Evolutionary conservation across 148 eudicot species (phyloP).

Genomic region (Rheum nobile): DNA sequence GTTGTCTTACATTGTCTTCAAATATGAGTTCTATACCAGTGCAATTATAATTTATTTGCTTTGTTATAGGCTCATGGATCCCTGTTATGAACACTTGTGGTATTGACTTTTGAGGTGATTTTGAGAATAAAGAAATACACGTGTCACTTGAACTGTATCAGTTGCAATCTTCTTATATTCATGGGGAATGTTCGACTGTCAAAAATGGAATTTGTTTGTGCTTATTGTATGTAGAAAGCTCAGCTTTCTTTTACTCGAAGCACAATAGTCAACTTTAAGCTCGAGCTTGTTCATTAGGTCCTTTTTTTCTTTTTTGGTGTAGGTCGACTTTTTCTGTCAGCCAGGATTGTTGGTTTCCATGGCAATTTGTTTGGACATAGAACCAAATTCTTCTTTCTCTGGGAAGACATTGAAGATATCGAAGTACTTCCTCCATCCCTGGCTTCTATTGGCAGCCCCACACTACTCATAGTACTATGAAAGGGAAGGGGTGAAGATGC

Average conservation of each 20-base stretch:
- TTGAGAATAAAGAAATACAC: background rate
- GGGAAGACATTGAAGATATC: conserved; percentile 86
- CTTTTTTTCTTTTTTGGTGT: conserved; percentile 27
- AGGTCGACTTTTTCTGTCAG: conserved; percentile 82
- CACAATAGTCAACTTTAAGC: too few species aligned
- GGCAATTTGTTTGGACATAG: conserved; percentile 76
- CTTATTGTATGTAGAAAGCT: background rate
- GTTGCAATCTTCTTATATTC: background rate
- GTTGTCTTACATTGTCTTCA: background rate
- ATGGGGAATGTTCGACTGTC: background rate
- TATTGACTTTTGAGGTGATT: too few species aligned
- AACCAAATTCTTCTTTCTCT: conserved; percentile 65
- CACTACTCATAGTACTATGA: conserved; percentile 49
- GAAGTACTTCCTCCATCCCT: conserved; percentile 58
- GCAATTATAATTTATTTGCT: background rate
- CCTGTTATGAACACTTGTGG: background rate
- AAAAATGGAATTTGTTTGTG: background rate
- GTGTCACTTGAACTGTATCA: background rate
- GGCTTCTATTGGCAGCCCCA: conserved; percentile 68
- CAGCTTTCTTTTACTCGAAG: background rate
- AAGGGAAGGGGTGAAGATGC: conserved; percentile 77
- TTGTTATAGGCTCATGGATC: background rate
- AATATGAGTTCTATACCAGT: background rate
- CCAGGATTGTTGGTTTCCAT: conserved; percentile 78
- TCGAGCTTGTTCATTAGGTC: too few species aligned